Conservation (phyloP, 306 rosid species). For the Glycine soja region DNA sequence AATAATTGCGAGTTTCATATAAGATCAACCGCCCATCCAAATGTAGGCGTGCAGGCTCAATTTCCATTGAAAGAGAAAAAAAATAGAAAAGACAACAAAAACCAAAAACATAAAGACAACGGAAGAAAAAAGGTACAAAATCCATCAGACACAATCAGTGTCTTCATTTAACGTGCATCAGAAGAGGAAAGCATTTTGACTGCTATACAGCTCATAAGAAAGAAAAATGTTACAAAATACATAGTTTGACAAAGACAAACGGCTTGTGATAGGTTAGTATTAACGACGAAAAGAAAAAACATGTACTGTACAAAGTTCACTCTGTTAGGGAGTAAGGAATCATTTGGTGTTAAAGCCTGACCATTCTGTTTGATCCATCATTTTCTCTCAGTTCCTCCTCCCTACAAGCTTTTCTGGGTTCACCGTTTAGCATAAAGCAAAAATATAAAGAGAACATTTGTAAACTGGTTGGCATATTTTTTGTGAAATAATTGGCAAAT, state of each 20-base stretch:
- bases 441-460: conserved; percentile 28
- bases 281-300: conserved; percentile 32
- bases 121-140: conserved; percentile 7
- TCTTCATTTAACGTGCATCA: conserved; percentile 37
- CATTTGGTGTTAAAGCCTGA: conserved; percentile 44
- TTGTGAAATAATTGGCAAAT: conserved; percentile 38
- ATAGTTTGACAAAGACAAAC: conserved; percentile 45
- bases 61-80: neutral
- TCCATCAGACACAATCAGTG: conserved; percentile 37
- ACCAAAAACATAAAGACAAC: conserved; percentile 25
- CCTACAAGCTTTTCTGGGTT: conserved; percentile 42
- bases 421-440: conserved; percentile 43
- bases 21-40: neutral
- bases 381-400: conserved; percentile 43
- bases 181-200: conserved; percentile 47
- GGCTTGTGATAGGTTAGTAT: conserved; percentile 11
- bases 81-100: neutral
- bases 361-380: conserved; percentile 49
- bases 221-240: conserved; percentile 42
- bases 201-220: conserved; percentile 51
- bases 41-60: conserved; percentile 26
- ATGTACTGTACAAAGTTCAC: conserved; percentile 49
- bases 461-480: conserved; percentile 22
- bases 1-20: neutral
- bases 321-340: conserved; percentile 46